Conservation (phyloP, 108 stramenopile genomes). For the Bacterosira constricta region DNA sequence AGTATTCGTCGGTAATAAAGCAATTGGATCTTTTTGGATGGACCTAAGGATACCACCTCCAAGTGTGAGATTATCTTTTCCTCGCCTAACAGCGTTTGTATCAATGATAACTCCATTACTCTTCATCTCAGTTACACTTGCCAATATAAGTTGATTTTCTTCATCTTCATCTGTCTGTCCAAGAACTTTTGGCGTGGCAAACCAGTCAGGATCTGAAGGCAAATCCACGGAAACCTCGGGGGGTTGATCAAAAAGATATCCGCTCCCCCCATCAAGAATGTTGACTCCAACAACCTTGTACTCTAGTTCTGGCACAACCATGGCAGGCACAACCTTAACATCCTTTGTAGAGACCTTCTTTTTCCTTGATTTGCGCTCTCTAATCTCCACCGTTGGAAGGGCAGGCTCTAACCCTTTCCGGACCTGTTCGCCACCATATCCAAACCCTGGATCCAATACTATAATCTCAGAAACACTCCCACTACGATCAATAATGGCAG, state of each 20-base stretch:
- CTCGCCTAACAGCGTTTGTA: constrained; percentile 12
- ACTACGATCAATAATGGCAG: constrained; percentile 70
- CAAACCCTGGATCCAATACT: constrained; percentile 81
- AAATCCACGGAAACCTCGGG: constrained; percentile 58
- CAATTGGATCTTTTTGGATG: constrained; percentile 62
- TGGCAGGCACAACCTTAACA: constrained; percentile 47
- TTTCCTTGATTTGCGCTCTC: constrained; percentile 41
- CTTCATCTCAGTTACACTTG: constrained; percentile 49
- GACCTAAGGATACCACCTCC: constrained; percentile 37
- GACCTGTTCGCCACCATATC: constrained; percentile 55
- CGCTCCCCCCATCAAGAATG: constrained; percentile 65
- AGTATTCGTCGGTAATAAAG: constrained; percentile 59
- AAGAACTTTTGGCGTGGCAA: constrained; percentile 37
- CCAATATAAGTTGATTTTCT: constrained; percentile 39
- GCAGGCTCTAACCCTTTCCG: constrained; percentile 26
- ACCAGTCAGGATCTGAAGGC: constrained; percentile 84
- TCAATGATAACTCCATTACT: constrained; percentile 28
- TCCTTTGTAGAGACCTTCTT: not conserved
- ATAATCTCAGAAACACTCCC: constrained; percentile 68
- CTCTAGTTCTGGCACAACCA: constrained; percentile 72
- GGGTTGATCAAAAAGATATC: constrained; percentile 68
- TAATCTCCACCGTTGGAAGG: constrained; percentile 71
- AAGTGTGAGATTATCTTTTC: not conserved
- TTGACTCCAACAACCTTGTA: constrained; percentile 60
- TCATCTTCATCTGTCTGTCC: constrained; percentile 34